Base-by-base conservation (phyloP, 108 stramenopile genomes). In the Seminavis robusta region DNA sequence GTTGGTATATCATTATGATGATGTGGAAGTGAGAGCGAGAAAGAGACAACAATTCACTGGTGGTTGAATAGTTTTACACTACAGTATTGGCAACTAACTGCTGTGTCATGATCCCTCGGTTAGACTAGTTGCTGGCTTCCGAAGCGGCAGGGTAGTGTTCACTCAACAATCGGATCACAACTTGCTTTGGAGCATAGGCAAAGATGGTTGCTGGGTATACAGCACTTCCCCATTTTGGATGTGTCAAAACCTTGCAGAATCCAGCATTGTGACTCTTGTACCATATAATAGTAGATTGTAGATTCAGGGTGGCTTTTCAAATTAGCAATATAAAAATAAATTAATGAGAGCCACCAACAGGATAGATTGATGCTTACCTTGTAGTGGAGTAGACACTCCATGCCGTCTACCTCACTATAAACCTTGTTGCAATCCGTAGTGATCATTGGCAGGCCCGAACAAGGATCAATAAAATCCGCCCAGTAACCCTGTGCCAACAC, bases 391-490 rank as follows among this genome's bases (percentile, higher is more conserved):
- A 97, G 64, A 28, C 79, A 79, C 72, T 94, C 90, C 86, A 92
- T 91, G 19, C 93, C 91, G 62, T 95, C 94, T 19, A 97, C 95
- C 70, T 98, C 97, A 27, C 79, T 81, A 65, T 93, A 98, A 0
- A 98, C 90, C 52, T 77, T 77, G 53, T 71, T 71, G 61, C 76
- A 77, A 41, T 63, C 65, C 46, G 63, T 63, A 19, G 83, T 77
- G 26, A 89, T 71, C 92, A 95, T 95, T 27, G 98, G 95, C 36
- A 98, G 68, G 9, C 98, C 98, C 8, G 92, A 94, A 57, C 98
- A 98, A 3, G 98, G 98, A 81, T 98, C 98, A 61, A 98, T 98
- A 63, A 77, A 98, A 63, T 98, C 98, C 32, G 87, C 84, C 91
- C 91, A 92, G 41, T 69, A 92, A 20, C 91, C 91, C 31, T 50